A percentile compares a stretch with the other conserved stretches of the same genome.
These are phyloP conservation scores for Herpotrichia juniperi DNA, from an alignment of 2,329 filamentous ascomycete genomes.

Conservation along the genomic window DNA sequence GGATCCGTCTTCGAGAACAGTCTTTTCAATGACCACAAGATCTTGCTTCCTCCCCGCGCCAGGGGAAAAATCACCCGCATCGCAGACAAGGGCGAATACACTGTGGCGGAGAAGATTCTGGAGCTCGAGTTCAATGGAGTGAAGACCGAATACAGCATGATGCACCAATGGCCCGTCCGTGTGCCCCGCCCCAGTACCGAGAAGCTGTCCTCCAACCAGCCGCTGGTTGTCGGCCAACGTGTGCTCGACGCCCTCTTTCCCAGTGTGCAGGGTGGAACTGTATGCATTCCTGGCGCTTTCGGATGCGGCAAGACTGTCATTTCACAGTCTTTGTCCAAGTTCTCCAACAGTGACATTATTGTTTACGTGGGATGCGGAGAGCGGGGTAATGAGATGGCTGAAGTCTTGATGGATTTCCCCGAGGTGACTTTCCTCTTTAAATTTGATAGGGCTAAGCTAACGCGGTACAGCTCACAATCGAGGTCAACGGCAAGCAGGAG, in stretches of 20 bases:
- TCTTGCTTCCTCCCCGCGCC: slow-evolving; percentile 87
- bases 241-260: slow-evolving; percentile 97
- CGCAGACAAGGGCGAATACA: slow-evolving; percentile 87
- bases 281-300: slow-evolving; percentile 97
- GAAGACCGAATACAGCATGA: slow-evolving; percentile 94
- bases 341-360: slow-evolving; percentile 99
- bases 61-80: slow-evolving; percentile 92
- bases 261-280: slow-evolving; percentile 93
- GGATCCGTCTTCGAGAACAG: slow-evolving; percentile 96
- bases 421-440: slow-evolving; percentile 58
- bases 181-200: slow-evolving; percentile 91
- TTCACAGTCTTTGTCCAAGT: slow-evolving; percentile 97
- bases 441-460: not conserved
- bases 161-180: slow-evolving; percentile 98
- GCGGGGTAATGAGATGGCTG: slow-evolving; percentile 98
- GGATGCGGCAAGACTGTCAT: slow-evolving; percentile 99
- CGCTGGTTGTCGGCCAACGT: slow-evolving; percentile 95
- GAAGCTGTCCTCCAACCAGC: slow-evolving; percentile 85
- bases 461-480: slow-evolving; percentile 75
- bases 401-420: slow-evolving; percentile 99
- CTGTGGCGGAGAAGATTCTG: slow-evolving; percentile 89
- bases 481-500: slow-evolving; percentile 91
- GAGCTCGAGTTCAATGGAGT: slow-evolving; percentile 97
- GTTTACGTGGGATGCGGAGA: slow-evolving; percentile 94
- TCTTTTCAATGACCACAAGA: slow-evolving; percentile 90